These are phyloP conservation scores for Fusarium citri DNA, from an alignment of 2,329 filamentous ascomycete species.

Conservation along the genomic window DNA sequence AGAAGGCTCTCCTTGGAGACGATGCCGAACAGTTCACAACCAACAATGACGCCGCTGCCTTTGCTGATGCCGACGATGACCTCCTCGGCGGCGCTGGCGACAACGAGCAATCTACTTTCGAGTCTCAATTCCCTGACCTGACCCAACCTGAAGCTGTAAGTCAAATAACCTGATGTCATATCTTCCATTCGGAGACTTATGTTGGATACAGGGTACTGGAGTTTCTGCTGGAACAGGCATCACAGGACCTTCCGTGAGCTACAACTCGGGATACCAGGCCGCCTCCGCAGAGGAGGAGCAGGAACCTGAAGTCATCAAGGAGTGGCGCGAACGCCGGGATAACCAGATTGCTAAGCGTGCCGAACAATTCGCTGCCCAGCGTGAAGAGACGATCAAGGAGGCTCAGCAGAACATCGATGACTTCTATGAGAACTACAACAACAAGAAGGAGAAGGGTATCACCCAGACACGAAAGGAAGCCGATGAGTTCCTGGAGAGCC, in stretches of 20 bases:
- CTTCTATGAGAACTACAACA: constrained; percentile 99
- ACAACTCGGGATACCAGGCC: constrained; percentile 71
- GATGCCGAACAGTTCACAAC: constrained; percentile 92
- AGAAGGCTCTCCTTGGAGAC: constrained; percentile 90
- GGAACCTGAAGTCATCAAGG: constrained; percentile 87
- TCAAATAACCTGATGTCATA: not conserved
- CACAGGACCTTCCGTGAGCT: constrained; percentile 76
- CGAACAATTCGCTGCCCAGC: constrained; percentile 84
- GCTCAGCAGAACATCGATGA: constrained; percentile 96
- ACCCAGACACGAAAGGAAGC: constrained; percentile 90
- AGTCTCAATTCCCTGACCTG: constrained; percentile 91
- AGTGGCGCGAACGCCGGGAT: constrained; percentile 93
- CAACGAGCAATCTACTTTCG: constrained; percentile 69
- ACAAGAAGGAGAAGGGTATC: constrained; percentile 94
- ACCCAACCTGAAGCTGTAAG: constrained; percentile 53
- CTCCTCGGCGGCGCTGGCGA: constrained; percentile 79
- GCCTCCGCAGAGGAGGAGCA: constrained; percentile 74
- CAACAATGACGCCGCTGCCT: constrained; percentile 74
- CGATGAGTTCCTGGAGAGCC: constrained; percentile 87
- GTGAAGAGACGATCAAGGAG: constrained; percentile 86
- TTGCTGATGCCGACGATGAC: constrained; percentile 73
- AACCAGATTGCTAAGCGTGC: constrained; percentile 84
- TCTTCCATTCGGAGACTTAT: constrained; percentile 16
- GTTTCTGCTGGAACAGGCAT: constrained; percentile 60
- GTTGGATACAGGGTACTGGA: constrained; percentile 46